Conservation (phyloP, 75 land plant genomes). For the Cupressus sempervirens region DNA sequence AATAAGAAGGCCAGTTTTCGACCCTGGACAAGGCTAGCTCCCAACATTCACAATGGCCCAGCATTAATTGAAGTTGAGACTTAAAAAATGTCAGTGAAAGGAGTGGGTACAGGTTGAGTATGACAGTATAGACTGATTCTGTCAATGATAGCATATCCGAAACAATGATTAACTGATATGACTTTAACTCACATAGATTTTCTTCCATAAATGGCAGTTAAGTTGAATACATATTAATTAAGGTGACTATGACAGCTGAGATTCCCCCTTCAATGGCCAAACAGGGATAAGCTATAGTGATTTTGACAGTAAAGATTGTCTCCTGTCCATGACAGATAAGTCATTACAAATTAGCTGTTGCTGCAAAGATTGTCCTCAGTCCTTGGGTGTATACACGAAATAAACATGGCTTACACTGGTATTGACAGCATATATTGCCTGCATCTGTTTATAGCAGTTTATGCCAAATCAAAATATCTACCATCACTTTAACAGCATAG, state of each 20-base stretch:
- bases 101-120: no score
- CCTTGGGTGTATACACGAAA: not conserved
- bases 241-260: not conserved
- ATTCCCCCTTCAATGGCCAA: not conserved
- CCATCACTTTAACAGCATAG: not conserved
- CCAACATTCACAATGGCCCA: not conserved
- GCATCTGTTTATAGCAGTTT: not conserved
- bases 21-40: not conserved
- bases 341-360: not conserved
- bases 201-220: not conserved
- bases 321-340: not conserved
- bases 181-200: no score
- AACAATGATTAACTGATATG: not conserved
- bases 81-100: not conserved
- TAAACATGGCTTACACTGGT: not conserved
- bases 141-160: not conserved
- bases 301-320: no score
- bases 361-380: not conserved
- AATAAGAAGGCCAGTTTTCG: not conserved
- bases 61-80: not conserved
- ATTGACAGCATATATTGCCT: not conserved
- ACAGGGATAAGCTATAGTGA: not conserved
- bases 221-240: not conserved
- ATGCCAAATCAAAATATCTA: not conserved
- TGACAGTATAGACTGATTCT: not conserved